Percentiles rank a stretch among this genome's conserved stretches.
Evolutionary conservation across 139 green algal species (phyloP).

Genomic region (Chlamydomonas incerta): DNA sequence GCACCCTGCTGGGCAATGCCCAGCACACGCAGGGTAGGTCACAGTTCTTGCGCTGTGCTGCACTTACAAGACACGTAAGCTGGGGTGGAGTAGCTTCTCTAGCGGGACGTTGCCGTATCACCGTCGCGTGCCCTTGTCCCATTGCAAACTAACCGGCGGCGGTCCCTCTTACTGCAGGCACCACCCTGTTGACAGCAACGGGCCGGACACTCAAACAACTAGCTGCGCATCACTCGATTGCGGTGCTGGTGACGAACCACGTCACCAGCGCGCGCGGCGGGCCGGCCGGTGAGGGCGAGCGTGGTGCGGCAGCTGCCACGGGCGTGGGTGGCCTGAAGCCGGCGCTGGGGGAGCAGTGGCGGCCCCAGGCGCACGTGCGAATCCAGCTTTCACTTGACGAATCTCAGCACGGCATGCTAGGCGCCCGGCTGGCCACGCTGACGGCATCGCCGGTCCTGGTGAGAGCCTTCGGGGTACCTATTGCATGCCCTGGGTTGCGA

Average conservation of each 20-base stretch:
- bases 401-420: background rate
- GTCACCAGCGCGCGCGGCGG: conserved; percentile 34
- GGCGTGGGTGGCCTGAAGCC: conserved; percentile 39
- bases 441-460: conserved; percentile 15
- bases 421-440: background rate
- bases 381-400: conserved; percentile 44
- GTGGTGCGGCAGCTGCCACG: background rate
- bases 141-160: too few species aligned
- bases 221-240: conserved; percentile 34
- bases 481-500: too few species aligned
- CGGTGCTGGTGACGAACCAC: conserved; percentile 69
- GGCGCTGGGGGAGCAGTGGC: conserved; percentile 72
- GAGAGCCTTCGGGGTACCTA: background rate
- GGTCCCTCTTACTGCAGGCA: conserved; percentile 21
- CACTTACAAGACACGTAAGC: too few species aligned
- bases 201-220: conserved; percentile 45
- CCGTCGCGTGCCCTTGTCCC: too few species aligned
- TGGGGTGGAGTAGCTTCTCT: too few species aligned
- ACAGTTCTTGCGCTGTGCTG: too few species aligned
- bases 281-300: background rate
- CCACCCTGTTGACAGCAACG: conserved; percentile 51
- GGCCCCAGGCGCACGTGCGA: conserved; percentile 45
- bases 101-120: too few species aligned
- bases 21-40: conserved; percentile 56
- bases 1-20: conserved; percentile 48